phyloP scores from a whole-genome alignment of 1,284 basidiomycete species.

The Melampsora larici-populina region DNA sequence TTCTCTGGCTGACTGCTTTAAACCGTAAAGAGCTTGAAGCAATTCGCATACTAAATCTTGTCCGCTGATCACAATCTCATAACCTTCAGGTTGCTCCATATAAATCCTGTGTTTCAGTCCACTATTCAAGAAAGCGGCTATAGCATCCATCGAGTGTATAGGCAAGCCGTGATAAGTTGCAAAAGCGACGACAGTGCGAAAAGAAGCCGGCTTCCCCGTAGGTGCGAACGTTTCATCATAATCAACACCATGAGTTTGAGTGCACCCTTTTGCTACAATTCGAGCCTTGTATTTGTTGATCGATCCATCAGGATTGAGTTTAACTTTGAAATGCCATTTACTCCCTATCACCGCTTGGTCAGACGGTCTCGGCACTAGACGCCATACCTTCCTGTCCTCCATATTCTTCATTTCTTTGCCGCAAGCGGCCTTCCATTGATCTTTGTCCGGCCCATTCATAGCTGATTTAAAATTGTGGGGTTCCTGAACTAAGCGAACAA shows the following conservation, averaged over 20 bases:
- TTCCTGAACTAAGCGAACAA: no score
- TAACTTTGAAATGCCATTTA: neutral
- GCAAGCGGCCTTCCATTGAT: neutral
- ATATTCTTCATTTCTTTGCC: neutral
- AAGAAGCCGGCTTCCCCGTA: neutral
- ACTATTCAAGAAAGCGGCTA: no score
- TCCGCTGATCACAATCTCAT: neutral
- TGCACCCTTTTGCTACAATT: neutral
- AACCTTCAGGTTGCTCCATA: neutral
- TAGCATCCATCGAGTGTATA: no score
- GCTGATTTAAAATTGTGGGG: no score
- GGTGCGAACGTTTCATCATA: neutral
- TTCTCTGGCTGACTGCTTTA: no score
- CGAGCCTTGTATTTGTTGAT: neutral
- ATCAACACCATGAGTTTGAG: neutral
- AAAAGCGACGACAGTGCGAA: neutral
- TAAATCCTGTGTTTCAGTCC: no score
- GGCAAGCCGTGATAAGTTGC: no score
- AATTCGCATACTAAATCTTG: neutral
- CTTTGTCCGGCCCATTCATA: no score
- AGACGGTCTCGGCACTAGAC: neutral
- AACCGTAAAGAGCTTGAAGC: neutral
- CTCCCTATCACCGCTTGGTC: neutral
- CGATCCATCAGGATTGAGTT: no score
- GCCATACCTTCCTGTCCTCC: neutral